Evolutionary conservation across 805 yeast genomes (phyloP).

Genomic region (Metschnikowia aberdeeniae): DNA sequence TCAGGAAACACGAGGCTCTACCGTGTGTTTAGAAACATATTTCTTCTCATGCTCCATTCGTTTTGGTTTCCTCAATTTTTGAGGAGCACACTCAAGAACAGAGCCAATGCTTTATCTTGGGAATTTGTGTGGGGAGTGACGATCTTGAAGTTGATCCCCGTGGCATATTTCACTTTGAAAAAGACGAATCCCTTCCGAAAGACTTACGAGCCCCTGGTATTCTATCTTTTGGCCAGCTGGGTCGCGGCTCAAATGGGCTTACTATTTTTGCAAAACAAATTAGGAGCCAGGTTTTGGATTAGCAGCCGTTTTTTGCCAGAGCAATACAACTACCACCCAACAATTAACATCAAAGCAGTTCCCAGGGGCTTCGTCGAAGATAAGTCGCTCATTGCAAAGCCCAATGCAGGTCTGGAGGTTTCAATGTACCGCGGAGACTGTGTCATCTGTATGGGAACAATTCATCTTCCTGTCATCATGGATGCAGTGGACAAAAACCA

Average conservation of each 20-base stretch:
- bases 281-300: conserved; percentile 82
- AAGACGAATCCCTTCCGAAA: conserved; percentile 66
- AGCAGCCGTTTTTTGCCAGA: conserved; percentile 73
- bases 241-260: conserved; percentile 53
- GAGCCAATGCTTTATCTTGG: conserved; percentile 64
- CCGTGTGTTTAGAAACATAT: conserved; percentile 51
- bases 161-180: conserved; percentile 54
- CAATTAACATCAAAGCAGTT: conserved; percentile 53
- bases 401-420: conserved; percentile 25
- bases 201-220: conserved; percentile 53
- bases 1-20: conserved; percentile 66
- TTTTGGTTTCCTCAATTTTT: conserved; percentile 88
- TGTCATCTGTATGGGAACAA: conserved; percentile 73
- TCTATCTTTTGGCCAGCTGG: conserved; percentile 50
- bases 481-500: conserved; percentile 5
- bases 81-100: conserved; percentile 68
- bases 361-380: conserved; percentile 55
- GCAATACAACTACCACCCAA: conserved; percentile 79
- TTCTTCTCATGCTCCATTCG: conserved; percentile 54
- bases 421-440: conserved; percentile 60
- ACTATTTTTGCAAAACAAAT: conserved; percentile 56
- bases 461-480: conserved; percentile 14
- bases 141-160: conserved; percentile 57
- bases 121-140: conserved; percentile 70
- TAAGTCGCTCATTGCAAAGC: conserved; percentile 35